Evolutionary conservation across 129 eudicot species (phyloP).

Genomic region (Artemisia tridentata): DNA sequence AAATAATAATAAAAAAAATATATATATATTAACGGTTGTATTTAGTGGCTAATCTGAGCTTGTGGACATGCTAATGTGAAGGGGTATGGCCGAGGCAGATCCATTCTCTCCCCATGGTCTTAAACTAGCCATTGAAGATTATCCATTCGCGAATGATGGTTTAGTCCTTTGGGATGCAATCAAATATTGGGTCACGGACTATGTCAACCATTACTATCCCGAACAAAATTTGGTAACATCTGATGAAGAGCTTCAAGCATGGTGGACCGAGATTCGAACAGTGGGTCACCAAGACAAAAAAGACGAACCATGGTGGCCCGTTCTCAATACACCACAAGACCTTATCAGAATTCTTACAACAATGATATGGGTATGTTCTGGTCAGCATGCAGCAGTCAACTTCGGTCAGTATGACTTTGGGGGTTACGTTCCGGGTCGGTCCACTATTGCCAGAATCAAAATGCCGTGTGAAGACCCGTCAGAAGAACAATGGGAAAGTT

Average conservation of each 20-base stretch:
- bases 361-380: slow-evolving; percentile 25
- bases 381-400: neutral
- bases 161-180: slow-evolving; percentile 16
- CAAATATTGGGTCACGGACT: slow-evolving; percentile 14
- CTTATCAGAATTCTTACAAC: slow-evolving; percentile 18
- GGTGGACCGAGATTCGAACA: neutral
- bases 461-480: slow-evolving; percentile 29
- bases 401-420: neutral
- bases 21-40: no score
- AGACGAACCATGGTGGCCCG: neutral
- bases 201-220: slow-evolving; percentile 25
- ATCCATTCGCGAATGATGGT: slow-evolving; percentile 30
- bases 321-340: neutral
- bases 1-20: neutral
- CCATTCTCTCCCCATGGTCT: slow-evolving; percentile 11
- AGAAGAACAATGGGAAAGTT: neutral
- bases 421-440: slow-evolving; percentile 27
- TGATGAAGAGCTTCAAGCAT: neutral
- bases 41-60: no score
- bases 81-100: slow-evolving; percentile 31
- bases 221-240: neutral
- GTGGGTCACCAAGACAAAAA: neutral
- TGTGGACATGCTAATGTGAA: neutral
- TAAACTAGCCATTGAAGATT: slow-evolving; percentile 26
- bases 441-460: slow-evolving; percentile 11